Evolutionary conservation across 2,329 filamentous ascomycete species (phyloP).

Genomic region (Xylariaceae sp.): DNA sequence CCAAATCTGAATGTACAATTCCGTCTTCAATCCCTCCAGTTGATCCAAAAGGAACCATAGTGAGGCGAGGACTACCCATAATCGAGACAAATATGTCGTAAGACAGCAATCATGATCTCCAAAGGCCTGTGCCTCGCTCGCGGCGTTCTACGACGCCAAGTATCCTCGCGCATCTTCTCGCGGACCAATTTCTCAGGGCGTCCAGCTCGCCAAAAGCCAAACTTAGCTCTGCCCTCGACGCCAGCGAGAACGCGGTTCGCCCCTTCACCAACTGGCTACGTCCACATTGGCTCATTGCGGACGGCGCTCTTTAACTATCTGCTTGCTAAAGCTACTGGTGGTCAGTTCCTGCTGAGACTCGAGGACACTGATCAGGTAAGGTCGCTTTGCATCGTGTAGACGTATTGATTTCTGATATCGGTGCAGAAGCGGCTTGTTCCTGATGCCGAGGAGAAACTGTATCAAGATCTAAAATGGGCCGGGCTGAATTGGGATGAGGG

Average conservation of each 20-base stretch:
- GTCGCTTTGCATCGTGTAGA: background rate
- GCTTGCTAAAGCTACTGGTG: constrained; percentile 79
- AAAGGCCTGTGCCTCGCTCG: too few species aligned
- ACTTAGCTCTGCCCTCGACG: constrained; percentile 11
- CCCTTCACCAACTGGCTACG: constrained; percentile 88
- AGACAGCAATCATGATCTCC: too few species aligned
- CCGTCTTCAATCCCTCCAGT: too few species aligned
- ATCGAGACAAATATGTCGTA: too few species aligned
- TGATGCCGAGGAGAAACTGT: constrained; percentile 74
- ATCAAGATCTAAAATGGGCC: constrained; percentile 80
- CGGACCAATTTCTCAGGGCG: too few species aligned
- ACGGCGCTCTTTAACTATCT: constrained; percentile 96
- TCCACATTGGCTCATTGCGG: constrained; percentile 86
- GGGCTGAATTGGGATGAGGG: constrained; percentile 93
- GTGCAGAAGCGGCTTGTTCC: constrained; percentile 71
- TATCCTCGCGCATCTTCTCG: too few species aligned
- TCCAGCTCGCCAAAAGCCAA: too few species aligned
- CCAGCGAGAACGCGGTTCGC: constrained; percentile 84
- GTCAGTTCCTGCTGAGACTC: constrained; percentile 84
- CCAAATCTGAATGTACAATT: too few species aligned
- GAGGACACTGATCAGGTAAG: constrained; percentile 91
- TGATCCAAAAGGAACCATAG: too few species aligned
- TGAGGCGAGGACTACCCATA: too few species aligned
- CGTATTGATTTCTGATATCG: constrained; percentile 5
- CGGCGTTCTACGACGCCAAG: too few species aligned